These are phyloP conservation scores for Tremella mesenterica DNA, from an alignment of 768 basidiomycete species.

Conservation along the genomic window DNA sequence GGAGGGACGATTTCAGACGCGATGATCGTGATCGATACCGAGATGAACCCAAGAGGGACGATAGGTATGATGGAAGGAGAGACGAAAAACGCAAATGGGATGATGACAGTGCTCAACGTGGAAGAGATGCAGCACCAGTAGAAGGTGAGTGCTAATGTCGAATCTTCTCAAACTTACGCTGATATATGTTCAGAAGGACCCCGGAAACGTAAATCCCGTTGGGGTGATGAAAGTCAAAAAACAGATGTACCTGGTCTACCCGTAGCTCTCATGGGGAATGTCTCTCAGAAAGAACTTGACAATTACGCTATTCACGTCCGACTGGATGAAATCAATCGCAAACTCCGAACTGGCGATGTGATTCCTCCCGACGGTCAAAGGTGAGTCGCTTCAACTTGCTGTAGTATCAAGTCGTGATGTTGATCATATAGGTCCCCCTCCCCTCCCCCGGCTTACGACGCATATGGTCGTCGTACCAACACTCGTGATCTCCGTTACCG, in stretches of 20 bases:
- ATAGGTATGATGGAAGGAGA: constrained; percentile 11
- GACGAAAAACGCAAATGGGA: constrained; percentile 8
- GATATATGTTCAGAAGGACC: constrained; percentile 43
- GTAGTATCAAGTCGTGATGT: no score
- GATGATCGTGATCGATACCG: constrained; percentile 7
- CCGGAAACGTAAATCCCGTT: constrained; percentile 91
- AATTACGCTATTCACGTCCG: constrained; percentile 94
- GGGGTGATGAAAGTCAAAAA: constrained; percentile 80
- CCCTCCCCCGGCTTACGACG: constrained; percentile 94
- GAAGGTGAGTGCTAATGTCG: constrained; percentile 58
- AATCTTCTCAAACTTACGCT: background rate
- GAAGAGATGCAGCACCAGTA: constrained; percentile 49
- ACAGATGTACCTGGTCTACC: constrained; percentile 80
- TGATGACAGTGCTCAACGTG: constrained; percentile 9
- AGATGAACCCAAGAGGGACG: background rate
- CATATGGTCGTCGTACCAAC: constrained; percentile 94
- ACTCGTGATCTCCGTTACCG: constrained; percentile 97
- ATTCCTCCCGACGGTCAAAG: constrained; percentile 91
- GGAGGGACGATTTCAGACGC: constrained; percentile 18
- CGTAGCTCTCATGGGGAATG: constrained; percentile 80
- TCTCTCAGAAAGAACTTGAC: constrained; percentile 91
- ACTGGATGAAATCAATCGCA: constrained; percentile 94
- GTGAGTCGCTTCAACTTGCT: constrained; percentile 49
- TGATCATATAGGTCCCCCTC: no score
- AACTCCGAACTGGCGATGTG: constrained; percentile 85